A percentile compares a stretch with the other conserved stretches of the same genome.
Evolutionary conservation across 1,284 basidiomycete species (phyloP).

Genomic region (Hypsizygus ulmarius): DNA sequence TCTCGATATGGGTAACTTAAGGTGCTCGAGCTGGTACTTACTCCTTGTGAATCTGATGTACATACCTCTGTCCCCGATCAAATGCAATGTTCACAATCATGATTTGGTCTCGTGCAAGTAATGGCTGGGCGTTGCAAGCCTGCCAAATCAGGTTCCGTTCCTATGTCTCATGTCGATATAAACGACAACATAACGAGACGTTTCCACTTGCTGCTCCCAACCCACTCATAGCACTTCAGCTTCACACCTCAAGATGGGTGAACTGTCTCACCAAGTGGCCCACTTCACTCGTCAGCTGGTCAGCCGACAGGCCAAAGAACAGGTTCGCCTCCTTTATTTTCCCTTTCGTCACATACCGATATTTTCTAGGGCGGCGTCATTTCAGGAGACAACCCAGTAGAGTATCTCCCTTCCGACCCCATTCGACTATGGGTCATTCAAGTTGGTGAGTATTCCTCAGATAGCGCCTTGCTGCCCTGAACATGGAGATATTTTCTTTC

Average conservation of each 20-base stretch:
- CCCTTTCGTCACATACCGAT: constrained; percentile 2
- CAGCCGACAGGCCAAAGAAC: constrained; percentile 44
- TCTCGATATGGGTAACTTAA: too few relatives aligned
- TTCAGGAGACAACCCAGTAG: constrained; percentile 62
- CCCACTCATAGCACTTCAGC: too few relatives aligned
- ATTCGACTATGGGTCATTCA: constrained; percentile 85
- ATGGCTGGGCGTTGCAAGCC: not conserved
- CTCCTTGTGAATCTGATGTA: too few relatives aligned
- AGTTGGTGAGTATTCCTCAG: constrained; percentile 42
- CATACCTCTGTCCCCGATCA: not conserved
- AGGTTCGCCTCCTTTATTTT: constrained; percentile 34
- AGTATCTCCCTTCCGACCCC: constrained; percentile 63
- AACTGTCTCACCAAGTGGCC: constrained; percentile 36
- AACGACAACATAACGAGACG: not conserved
- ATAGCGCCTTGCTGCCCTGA: not conserved
- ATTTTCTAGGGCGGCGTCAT: constrained; percentile 55
- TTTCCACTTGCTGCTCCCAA: constrained; percentile 5
- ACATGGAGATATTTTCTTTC: constrained; percentile 17
- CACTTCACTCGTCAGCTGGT: constrained; percentile 33
- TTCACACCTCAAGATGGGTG: constrained; percentile 35
- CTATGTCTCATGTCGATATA: not conserved
- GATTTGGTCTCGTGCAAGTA: constrained; percentile 8
- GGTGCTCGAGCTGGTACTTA: not conserved
- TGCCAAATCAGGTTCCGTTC: too few relatives aligned
- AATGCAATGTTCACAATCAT: too few relatives aligned